Conservation (phyloP, 495 filamentous ascomycete genomes). For the Pyronema omphalodes region DNA sequence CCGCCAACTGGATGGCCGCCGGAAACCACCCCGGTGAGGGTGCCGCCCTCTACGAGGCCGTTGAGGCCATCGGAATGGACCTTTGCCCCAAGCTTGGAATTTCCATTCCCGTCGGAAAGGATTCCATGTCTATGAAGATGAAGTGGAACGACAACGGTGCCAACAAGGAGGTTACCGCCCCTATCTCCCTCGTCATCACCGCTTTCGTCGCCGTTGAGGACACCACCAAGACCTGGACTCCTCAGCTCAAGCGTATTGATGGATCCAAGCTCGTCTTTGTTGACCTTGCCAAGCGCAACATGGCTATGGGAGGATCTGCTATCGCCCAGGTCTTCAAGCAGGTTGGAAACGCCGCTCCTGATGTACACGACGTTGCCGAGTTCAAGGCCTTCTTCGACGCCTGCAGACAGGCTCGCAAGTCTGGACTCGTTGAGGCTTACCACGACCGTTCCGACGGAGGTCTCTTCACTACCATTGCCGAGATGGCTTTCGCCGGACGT, state of each 20-base stretch:
- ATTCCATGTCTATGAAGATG: slow-evolving; percentile 98
- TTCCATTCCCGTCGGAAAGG: slow-evolving; percentile 89
- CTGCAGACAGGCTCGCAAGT: slow-evolving; percentile 65
- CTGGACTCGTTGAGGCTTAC: slow-evolving; percentile 78
- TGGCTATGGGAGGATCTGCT: slow-evolving; percentile 77
- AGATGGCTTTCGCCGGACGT: slow-evolving; percentile 97
- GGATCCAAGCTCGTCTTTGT: slow-evolving; percentile 82
- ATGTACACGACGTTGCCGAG: slow-evolving; percentile 61
- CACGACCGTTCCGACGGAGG: slow-evolving; percentile 91
- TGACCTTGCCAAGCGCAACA: slow-evolving; percentile 59
- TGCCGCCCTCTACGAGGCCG: slow-evolving; percentile 84
- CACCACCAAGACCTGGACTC: slow-evolving; percentile 79
- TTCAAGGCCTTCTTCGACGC: slow-evolving; percentile 89
- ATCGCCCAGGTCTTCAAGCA: slow-evolving; percentile 83
- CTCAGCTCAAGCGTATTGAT: slow-evolving; percentile 68
- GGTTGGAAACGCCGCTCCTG: slow-evolving; percentile 65
- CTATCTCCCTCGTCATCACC: slow-evolving; percentile 74
- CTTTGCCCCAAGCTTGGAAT: slow-evolving; percentile 63
- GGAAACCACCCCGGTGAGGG: slow-evolving; percentile 86
- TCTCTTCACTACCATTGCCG: slow-evolving; percentile 72
- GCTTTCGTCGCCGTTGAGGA: slow-evolving; percentile 71
- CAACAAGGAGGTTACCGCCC: slow-evolving; percentile 73
- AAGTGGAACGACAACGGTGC: slow-evolving; percentile 57
- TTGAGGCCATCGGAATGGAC: slow-evolving; percentile 83
- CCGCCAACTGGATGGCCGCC: slow-evolving; percentile 97